Base-by-base conservation (phyloP, 1,284 basidiomycete species). In the Anthracocystis setariae region DNA sequence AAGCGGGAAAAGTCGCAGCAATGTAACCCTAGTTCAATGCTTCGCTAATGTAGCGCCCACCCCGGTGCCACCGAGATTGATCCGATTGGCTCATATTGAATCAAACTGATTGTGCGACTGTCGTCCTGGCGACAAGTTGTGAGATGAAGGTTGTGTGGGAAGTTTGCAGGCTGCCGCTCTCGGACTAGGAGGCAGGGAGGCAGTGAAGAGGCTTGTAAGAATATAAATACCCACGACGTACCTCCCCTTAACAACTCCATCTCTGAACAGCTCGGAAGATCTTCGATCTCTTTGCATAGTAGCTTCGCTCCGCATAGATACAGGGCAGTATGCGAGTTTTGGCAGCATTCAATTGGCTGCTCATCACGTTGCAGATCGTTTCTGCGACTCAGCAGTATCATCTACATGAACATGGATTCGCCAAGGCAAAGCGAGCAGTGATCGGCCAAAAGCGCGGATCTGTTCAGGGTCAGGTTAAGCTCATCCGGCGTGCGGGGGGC, bases 341-440 rank as follows among this genome's bases (percentile, higher is more conserved):
- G 15, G 8, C 49, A 17, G 5, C 53, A 24, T 57, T 67, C n/a
- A 33, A 10, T 2, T 15, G 33, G 0, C 27, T 67, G 10, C 9
- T 57, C 21, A n/a, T 61, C 9, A 23, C 32, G 1, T 7, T 61
- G n/a, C 57, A 67, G 53, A n/a, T 57, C 1, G 49, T 57, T 13
- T 45, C 37, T 12, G 64, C 64, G 21, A 21, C 47, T 3, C 52
- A 38, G 2, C n/a, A 12, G 15, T 27, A 52, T 9, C 40, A 43
- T 8, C 44, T 47, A 2, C 24, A 55, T 10, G 46, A 52, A 5
- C 23, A 45, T 24, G 23, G 57, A 21, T 49, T 67, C 39, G 44
- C 43, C 37, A 52, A 67, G 39, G 24, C 57, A 0, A 52, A 46
- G 25, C 52, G 57, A 24, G 20, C n/a, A 3, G 35, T 57, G 29